Percentiles rank a stretch among this genome's conserved stretches.
Evolutionary conservation across 768 basidiomycete genomes (phyloP).

Genomic region (Flagelloscypha sp.): DNA sequence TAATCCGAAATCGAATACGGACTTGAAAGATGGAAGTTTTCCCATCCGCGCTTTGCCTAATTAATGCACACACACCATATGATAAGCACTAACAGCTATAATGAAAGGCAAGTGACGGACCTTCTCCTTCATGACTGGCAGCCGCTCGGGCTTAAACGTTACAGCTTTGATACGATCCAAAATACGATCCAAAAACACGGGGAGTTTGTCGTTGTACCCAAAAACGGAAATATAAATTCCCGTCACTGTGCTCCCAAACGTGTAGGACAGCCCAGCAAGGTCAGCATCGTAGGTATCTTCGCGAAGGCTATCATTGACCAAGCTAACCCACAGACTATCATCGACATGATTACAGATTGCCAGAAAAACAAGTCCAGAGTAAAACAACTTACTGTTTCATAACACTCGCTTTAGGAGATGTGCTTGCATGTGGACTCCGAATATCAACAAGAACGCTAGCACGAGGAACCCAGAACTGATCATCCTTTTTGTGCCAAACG

Average conservation of each 20-base stretch:
- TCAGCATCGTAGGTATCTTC: conserved; percentile 92
- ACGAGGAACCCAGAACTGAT: conserved; percentile 92
- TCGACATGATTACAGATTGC: not conserved
- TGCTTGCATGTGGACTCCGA: conserved; percentile 54
- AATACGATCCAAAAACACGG: conserved; percentile 64
- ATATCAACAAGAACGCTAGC: conserved; percentile 71
- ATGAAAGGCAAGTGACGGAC: conserved; percentile 29
- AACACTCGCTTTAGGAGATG: conserved; percentile 63
- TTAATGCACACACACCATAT: conserved; percentile 3
- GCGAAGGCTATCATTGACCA: conserved; percentile 81
- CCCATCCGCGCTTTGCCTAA: conserved; percentile 69
- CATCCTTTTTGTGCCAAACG: conserved; percentile 97
- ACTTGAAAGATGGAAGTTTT: conserved; percentile 82
- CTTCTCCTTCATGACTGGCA: conserved; percentile 80
- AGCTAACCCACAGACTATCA: conserved; percentile 67
- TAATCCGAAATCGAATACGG: conserved; percentile 76
- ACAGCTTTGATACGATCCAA: conserved; percentile 60
- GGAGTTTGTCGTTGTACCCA: conserved; percentile 91
- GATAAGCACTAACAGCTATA: not conserved
- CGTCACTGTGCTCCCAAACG: conserved; percentile 49
- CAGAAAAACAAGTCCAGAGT: not conserved
- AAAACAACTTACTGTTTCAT: conserved; percentile 41
- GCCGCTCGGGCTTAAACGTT: conserved; percentile 58
- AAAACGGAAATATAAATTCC: conserved; percentile 61
- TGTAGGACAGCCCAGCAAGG: conserved; percentile 80